A percentile compares a stretch with the other conserved stretches of the same genome.
These are phyloP conservation scores for Cucurbita argyrosperma DNA, from an alignment of 306 rosid species.

Conservation along the genomic window DNA sequence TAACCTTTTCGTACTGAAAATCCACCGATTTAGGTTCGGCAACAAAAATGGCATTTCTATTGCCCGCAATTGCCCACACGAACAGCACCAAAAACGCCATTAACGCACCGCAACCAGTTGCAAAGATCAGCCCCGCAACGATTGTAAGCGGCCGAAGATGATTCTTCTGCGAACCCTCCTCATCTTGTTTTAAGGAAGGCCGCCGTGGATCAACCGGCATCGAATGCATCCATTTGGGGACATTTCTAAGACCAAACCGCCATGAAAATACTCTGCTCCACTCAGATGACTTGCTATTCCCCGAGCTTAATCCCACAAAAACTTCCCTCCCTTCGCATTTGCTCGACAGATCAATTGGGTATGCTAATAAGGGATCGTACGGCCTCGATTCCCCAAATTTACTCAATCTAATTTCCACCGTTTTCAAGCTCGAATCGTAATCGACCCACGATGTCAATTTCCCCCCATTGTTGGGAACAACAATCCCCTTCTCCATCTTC, in stretches of 20 bases:
- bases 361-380: constrained; percentile 21
- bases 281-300: constrained; percentile 26
- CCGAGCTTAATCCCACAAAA: constrained; percentile 36
- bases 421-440: constrained; percentile 31
- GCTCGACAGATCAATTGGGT: constrained; percentile 29
- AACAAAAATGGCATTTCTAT: constrained; percentile 12
- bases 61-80: constrained; percentile 39
- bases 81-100: constrained; percentile 39
- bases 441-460: constrained; percentile 54
- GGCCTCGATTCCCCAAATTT: constrained; percentile 33
- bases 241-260: constrained; percentile 23
- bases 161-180: neutral
- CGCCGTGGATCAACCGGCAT: constrained; percentile 30
- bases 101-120: constrained; percentile 39
- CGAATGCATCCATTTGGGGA: constrained; percentile 32
- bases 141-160: constrained; percentile 16
- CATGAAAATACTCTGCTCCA: constrained; percentile 42
- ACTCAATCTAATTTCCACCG: constrained; percentile 34
- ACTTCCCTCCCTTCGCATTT: constrained; percentile 31
- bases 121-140: constrained; percentile 48
- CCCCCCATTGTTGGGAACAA: constrained; percentile 26
- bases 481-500: constrained; percentile 28
- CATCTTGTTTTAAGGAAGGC: neutral
- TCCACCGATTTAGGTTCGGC: constrained; percentile 17
- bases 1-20: constrained; percentile 49